Base-by-base conservation (phyloP, 2,329 filamentous ascomycete genomes). In the Fusarium bulbicola region DNA sequence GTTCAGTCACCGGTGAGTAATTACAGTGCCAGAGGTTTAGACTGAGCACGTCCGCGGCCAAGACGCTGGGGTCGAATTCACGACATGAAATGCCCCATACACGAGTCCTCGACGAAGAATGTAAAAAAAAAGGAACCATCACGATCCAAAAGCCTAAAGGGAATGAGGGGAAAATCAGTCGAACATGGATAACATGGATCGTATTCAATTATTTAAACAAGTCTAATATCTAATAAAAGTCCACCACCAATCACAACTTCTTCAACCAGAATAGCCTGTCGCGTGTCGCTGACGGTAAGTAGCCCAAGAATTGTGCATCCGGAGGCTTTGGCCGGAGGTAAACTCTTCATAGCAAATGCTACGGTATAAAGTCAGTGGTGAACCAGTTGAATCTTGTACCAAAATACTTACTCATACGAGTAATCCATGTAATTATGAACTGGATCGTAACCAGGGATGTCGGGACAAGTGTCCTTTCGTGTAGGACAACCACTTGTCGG, bases 351-450 rank as follows among this genome's bases (percentile, higher is more conserved):
- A 62, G 11, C 59, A 62, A 4, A 45, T 57, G 5, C 50, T 62
- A 21, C 7, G 32, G 6, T 24, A 24, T 24, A 24, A 24, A 24
- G 24, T 24, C 5, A 24, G 24, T 24, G 24, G 24, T 24, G 24
- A 24, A 24, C 24, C 24, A 24, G 24, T 24, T 24, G 24, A 24
- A 24, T 24, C 24, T 24, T 24, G 24, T 24, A 24, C 24, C 24
- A 24, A 24, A 24, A 24, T 24, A 24, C 24, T 24, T 24, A 62
- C 59, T 63, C 59, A 46, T n/a, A 21, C 6, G 59, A 59, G 15
- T 63, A 63, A 20, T 63, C 59, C 59, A 63, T 63, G 8, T 63
- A 63, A 32, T 63, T 63, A n/a, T 59, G 34, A 8, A 63, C 32
- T 5, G 59, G 52, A 34, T 63, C 59, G 8, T 59, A 9, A n/a